Evolutionary conservation across 352 stramenopile species (phyloP), one percentile per base, ranked within the genome.

Genomic region (Pythium dissimile): DNA sequence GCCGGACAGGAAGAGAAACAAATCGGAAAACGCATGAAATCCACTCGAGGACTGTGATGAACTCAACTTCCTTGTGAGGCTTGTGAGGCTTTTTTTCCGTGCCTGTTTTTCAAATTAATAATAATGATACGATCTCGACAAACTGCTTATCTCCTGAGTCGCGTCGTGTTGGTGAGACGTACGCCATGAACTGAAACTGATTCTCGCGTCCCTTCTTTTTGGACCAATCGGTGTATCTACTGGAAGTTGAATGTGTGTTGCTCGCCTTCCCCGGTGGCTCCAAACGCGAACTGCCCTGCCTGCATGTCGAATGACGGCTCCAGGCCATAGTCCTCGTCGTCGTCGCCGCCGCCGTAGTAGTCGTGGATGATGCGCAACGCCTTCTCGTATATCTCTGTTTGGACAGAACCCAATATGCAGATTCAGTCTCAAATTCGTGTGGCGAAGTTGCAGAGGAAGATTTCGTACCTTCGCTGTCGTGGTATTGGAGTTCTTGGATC

Each of bases 301-400:
- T 51, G 59, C 39, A 68, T 67, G 51, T 88, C 80, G 48, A 80
- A 79, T 13, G 73, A 67, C 12, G 84, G 80, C 26, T 69, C 62
- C 23, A 79, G 50, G n/a, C 75, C 52, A 24, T 76, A 79, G 66
- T 98, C 87, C 59, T 97, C 96, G 57, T 98, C 96, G 24, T 99
- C 97, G 45, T 99, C 96, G 53, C 99, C 96, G 16, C 96, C 94
- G 32, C 96, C 95, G 73, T 99, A 99, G 80, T 98, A 99, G 24
- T 95, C 96, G 64, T 97, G 93, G 24, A 99, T 80, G 56, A 99
- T 97, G 57, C 89, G 88, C 47, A 98, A 74, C 35, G 92, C 94
- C 66, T 97, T 97, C 27, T 96, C 71, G 66, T 98, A 98, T 26
- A 98, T 86, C 24, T 86, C 84, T 94, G 59, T 38, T n/a, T n/a